Evolutionary conservation across 768 basidiomycete species (phyloP).

Genomic region (Amanita molliuscula): DNA sequence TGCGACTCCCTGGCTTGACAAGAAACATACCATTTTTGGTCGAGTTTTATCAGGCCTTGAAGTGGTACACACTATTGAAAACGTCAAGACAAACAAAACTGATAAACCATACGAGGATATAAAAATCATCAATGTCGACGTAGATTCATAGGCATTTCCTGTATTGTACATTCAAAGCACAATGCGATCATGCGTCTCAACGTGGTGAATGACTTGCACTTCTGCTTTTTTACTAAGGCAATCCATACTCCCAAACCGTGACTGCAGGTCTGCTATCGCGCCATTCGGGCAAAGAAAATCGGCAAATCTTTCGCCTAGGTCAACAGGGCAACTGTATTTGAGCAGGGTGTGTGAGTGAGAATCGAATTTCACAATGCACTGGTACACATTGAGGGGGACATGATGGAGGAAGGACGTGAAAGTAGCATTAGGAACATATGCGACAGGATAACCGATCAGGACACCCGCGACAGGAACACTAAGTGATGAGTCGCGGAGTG

Average conservation of each 20-base stretch:
- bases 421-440: slow-evolving; percentile 27
- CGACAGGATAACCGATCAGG: slow-evolving; percentile 52
- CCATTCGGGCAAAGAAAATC: slow-evolving; percentile 13
- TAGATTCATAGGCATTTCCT: slow-evolving; percentile 27
- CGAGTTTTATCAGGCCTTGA: slow-evolving; percentile 81
- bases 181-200: slow-evolving; percentile 34
- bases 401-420: slow-evolving; percentile 32
- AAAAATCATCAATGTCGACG: slow-evolving; percentile 74
- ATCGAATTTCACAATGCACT: slow-evolving; percentile 21
- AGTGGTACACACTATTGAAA: slow-evolving; percentile 87
- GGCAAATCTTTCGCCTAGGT: slow-evolving; percentile 13
- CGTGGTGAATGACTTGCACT: slow-evolving; percentile 18
- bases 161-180: slow-evolving; percentile 22
- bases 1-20: slow-evolving; percentile 88
- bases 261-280: slow-evolving; percentile 23
- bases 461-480: slow-evolving; percentile 47
- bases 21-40: slow-evolving; percentile 89
- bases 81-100: slow-evolving; percentile 71
- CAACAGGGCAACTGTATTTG: slow-evolving; percentile 48
- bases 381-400: slow-evolving; percentile 40
- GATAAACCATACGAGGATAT: slow-evolving; percentile 94
- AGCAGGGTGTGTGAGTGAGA: slow-evolving; percentile 27
- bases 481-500: slow-evolving; percentile 15
- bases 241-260: slow-evolving; percentile 9
- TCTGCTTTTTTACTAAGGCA: background rate